phyloP scores from a whole-genome alignment of 768 basidiomycete genomes.

The Amanita thiersii region DNA sequence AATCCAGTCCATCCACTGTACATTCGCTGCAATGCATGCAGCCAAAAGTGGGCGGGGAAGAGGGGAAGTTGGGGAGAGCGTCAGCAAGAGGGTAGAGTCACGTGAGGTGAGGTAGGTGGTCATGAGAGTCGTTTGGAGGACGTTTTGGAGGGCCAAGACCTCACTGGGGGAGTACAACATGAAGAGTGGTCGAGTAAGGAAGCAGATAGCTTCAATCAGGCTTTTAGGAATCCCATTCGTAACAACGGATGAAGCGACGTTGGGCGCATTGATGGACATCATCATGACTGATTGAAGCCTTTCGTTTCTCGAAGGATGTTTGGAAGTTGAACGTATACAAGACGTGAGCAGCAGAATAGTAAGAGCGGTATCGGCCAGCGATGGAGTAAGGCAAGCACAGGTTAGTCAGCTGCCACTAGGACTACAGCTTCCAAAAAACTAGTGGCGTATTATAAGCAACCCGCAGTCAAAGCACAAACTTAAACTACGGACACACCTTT shows the following conservation, averaged over 20 bases:
- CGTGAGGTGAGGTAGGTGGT: constrained; percentile 13
- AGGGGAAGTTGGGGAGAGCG: constrained; percentile 18
- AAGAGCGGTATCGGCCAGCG: constrained; percentile 8
- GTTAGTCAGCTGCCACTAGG: background rate
- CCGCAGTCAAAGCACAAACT: background rate
- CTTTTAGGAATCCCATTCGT: constrained; percentile 12
- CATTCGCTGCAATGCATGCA: constrained; percentile 23
- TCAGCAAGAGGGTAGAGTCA: constrained; percentile 17
- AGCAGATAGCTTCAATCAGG: constrained; percentile 24
- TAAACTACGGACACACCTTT: background rate
- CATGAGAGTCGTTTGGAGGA: constrained; percentile 24
- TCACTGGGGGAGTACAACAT: constrained; percentile 16
- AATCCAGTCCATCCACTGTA: constrained; percentile 31
- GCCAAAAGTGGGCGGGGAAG: constrained; percentile 28
- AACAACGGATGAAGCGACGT: background rate
- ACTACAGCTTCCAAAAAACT: constrained; percentile 1
- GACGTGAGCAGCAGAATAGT: constrained; percentile 1
- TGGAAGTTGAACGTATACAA: background rate
- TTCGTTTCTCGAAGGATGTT: constrained; percentile 1
- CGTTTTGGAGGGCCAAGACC: constrained; percentile 18
- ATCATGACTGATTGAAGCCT: background rate
- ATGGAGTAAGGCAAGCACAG: background rate
- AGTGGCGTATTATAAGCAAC: background rate
- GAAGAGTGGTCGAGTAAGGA: constrained; percentile 28
- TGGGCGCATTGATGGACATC: constrained; percentile 4